phyloP scores from a whole-genome alignment of 257 asterid genomes.

The Rauvolfia tetraphylla region DNA sequence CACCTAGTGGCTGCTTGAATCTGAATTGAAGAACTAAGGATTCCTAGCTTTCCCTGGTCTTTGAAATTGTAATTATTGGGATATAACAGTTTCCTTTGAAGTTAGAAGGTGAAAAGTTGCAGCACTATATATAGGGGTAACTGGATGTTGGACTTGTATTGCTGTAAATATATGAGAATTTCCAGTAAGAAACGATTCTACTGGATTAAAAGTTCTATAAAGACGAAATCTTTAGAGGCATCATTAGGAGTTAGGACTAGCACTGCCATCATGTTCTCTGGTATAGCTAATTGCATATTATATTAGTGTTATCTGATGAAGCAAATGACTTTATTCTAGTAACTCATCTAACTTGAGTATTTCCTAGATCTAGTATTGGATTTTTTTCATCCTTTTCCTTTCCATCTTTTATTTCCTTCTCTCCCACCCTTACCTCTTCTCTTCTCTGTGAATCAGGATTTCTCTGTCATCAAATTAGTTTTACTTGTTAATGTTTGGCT shows the following conservation, averaged over 20 bases:
- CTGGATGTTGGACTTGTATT: not conserved
- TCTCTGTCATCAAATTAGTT: not conserved
- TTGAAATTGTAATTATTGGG: not conserved
- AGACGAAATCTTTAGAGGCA: not conserved
- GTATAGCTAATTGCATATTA: not conserved
- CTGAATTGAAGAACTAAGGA: constrained; percentile 13
- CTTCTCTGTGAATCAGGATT: not conserved
- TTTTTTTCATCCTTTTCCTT: not conserved
- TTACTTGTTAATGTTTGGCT: not conserved
- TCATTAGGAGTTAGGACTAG: not conserved
- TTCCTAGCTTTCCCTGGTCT: not conserved
- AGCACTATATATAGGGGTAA: too few species aligned
- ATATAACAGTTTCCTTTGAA: not conserved
- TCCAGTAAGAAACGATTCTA: not conserved
- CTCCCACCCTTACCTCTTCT: not conserved
- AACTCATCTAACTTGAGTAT: not conserved
- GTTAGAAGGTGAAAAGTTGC: not conserved
- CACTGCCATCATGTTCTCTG: not conserved
- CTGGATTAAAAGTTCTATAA: not conserved
- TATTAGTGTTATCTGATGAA: not conserved
- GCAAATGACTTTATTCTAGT: not conserved
- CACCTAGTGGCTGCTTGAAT: not conserved
- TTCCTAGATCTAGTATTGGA: not conserved
- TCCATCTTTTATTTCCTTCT: constrained; percentile 2
- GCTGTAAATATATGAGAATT: not conserved